These are phyloP conservation scores for Backusella tuberculispora DNA, from an alignment of 192 early-diverging fungal species.

Conservation along the genomic window DNA sequence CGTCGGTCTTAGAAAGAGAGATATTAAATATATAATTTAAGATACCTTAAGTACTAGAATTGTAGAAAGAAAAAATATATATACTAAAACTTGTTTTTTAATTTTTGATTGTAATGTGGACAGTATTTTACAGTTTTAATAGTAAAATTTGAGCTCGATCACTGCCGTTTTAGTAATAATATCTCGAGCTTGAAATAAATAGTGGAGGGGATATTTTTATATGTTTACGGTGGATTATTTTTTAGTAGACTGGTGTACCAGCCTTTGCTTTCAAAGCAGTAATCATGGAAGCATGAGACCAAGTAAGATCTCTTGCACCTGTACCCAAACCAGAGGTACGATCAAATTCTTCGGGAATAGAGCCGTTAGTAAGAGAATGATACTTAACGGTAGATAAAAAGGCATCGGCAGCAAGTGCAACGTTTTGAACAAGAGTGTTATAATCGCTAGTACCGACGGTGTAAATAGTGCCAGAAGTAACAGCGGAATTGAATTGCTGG, in stretches of 20 bases:
- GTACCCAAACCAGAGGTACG: slow-evolving; percentile 50
- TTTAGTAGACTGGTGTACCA: slow-evolving; percentile 21
- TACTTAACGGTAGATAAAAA: slow-evolving; percentile 57
- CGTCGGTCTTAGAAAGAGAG: not conserved
- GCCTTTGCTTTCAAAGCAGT: slow-evolving; percentile 38
- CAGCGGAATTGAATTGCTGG: slow-evolving; percentile 19
- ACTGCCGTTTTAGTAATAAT: not conserved
- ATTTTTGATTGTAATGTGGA: not conserved
- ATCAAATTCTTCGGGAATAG: slow-evolving; percentile 69
- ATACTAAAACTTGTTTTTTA: not conserved
- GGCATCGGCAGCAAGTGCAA: slow-evolving; percentile 55
- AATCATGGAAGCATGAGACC: slow-evolving; percentile 69
- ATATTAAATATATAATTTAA: not conserved
- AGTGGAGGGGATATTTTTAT: not conserved
- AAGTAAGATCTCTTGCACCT: slow-evolving; percentile 70
- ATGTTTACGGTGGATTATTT: not conserved
- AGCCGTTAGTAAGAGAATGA: slow-evolving; percentile 53
- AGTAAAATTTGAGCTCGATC: not conserved
- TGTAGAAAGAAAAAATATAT: not conserved
- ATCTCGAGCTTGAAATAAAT: not conserved
- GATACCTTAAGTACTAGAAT: not conserved
- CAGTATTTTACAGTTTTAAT: not conserved
- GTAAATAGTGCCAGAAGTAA: slow-evolving; percentile 8
- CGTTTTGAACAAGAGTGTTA: slow-evolving; percentile 33
- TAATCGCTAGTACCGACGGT: slow-evolving; percentile 10